phyloP scores from a whole-genome alignment of 306 rosid genomes.

The Coriaria nepalensis region DNA sequence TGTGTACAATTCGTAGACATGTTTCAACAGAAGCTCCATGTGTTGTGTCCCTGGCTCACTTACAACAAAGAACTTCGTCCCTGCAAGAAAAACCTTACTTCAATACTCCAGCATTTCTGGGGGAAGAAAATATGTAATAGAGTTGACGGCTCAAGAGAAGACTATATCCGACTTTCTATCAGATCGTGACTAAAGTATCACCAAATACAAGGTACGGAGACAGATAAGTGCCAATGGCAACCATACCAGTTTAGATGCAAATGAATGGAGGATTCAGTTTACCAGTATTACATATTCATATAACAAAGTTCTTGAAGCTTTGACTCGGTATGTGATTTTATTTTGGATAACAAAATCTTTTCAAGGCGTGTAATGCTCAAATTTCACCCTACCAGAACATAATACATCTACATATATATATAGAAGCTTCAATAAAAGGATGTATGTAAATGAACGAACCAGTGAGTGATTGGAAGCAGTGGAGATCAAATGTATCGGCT shows the following conservation, averaged over 20 bases:
- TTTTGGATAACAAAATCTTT: too few relatives aligned
- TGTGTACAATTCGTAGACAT: constrained; percentile 62
- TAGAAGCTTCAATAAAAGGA: neutral
- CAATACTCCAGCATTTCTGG: constrained; percentile 5
- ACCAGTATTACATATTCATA: too few relatives aligned
- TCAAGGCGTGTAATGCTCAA: too few relatives aligned
- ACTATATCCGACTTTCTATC: neutral
- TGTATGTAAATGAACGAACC: constrained; percentile 22
- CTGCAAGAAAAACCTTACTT: constrained; percentile 23
- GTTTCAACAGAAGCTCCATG: constrained; percentile 70
- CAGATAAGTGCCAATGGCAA: too few relatives aligned
- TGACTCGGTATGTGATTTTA: too few relatives aligned
- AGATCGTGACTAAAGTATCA: too few relatives aligned
- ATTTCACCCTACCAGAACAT: neutral
- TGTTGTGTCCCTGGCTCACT: constrained; percentile 70
- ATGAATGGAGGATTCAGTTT: too few relatives aligned
- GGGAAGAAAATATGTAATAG: neutral
- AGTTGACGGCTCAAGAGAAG: neutral
- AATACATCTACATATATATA: neutral
- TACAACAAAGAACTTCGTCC: constrained; percentile 79
- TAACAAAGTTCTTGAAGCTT: too few relatives aligned
- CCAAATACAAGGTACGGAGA: too few relatives aligned
- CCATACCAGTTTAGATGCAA: too few relatives aligned
- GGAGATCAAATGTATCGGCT: constrained; percentile 89
- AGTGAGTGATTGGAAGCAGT: constrained; percentile 82